Evolutionary conservation across 352 stramenopile species (phyloP), one percentile per base, ranked within the genome.

Genomic region (Phytopythium kandeliae): DNA sequence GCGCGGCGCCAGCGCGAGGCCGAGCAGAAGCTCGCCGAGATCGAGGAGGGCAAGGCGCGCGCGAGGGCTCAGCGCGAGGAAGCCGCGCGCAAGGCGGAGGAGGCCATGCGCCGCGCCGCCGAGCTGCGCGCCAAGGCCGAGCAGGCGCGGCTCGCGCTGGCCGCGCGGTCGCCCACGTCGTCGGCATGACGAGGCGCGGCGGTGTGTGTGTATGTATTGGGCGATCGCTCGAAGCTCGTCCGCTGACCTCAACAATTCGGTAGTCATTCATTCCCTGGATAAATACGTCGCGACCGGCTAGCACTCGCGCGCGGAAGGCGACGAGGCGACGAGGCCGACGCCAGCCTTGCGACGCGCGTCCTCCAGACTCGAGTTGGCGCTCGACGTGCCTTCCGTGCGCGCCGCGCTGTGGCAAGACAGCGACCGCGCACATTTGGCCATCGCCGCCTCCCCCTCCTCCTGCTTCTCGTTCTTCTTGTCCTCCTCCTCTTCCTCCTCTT

Each of bases 301-400:
- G n/a, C n/a, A n/a, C n/a, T n/a, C n/a, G n/a, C n/a, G n/a, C n/a
- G n/a, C n/a, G n/a, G n/a, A n/a, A n/a, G n/a, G n/a, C n/a, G n/a
- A n/a, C n/a, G n/a, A n/a, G n/a, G n/a, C n/a, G n/a, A n/a, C n/a
- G n/a, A n/a, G n/a, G n/a, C n/a, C 17, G 28, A 10, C 45, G 19
- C 36, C 45, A 15, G 21, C 22, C 9, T 61, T 38, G 42, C 60
- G 47, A 13, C 57, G 58, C 11, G 60, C 55, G 16, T 67, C 58
- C 52, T 89, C 74, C 25, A 89, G 65, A 57, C 81, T 92, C 49
- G 62, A 64, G 37, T 68, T 84, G 30, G 70, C 79, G 66, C 79
- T 86, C 34, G 60, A 70, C 22, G 74, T 86, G 42, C 60, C 63
- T 48, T 85, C 70, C 0, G 72, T 85, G 30, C 46, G 57, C 46